Base-by-base conservation (phyloP, 2,329 filamentous ascomycete species). In the Venturia nashicola region DNA sequence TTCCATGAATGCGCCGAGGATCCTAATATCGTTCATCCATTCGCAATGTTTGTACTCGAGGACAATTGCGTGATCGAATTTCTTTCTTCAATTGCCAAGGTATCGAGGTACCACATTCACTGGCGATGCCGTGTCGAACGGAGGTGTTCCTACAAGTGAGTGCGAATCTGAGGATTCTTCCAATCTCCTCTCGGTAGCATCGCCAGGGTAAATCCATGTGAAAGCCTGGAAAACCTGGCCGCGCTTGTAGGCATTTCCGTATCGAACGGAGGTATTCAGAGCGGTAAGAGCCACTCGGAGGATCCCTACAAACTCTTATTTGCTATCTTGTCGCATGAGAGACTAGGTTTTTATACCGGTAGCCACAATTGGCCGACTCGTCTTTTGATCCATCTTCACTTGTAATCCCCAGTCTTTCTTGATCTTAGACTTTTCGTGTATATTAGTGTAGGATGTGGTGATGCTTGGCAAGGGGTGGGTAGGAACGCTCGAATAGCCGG, bases 221-320 rank as follows among this genome's bases (percentile, higher is more conserved):
- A 90, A 88, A 0, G 90, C 91, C 70, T 94, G 90, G 14, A 97
- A 77, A 2, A 90, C 86, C 70, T 97, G 89, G 0, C 93, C 93
- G 66, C 91, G 83, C 64, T 90, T 87, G 72, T 96, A 95, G 71
- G 93, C 88, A 68, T 97, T 86, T 71, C 96, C 91, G 72, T 97
- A 92, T 70, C 89, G 91, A 72, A 92, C 91, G 1, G 85, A 87
- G 3, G 87, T 83, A 67, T 86, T 88, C 69, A 86, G 86, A 20
- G 91, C 91, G 43, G 83, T 84, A 62, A 91, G 82, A n/a, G 90
- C 89, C 67, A 88, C 85, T 71, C 96, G 90, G 40, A 97, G 82
- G 2, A 89, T 85, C 43, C 89, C 83, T 34, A 87, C 89, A 70
- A 96, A 92, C 65, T 92, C 89, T 1, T 82, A 75, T 62, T 88